phyloP scores from a whole-genome alignment of 306 rosid genomes.

The Parietaria judaica region DNA sequence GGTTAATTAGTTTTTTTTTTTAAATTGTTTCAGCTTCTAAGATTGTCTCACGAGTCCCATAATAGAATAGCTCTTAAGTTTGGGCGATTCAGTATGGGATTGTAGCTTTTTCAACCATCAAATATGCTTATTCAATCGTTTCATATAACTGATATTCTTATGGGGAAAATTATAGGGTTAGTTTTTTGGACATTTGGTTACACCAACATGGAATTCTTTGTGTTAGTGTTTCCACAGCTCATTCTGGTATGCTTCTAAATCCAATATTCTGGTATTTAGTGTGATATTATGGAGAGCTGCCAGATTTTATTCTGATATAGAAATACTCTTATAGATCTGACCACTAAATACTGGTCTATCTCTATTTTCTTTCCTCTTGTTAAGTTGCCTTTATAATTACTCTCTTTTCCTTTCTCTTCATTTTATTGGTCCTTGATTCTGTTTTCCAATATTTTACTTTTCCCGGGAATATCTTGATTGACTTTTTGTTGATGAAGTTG shows the following conservation, averaged over 20 bases:
- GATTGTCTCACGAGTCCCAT: slow-evolving; percentile 25
- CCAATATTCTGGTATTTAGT: slow-evolving; percentile 50
- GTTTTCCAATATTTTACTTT: background rate
- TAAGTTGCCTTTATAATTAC: background rate
- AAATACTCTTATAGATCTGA: background rate
- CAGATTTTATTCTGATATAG: slow-evolving; percentile 10
- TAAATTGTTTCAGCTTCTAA: slow-evolving; percentile 9
- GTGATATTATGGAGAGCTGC: slow-evolving; percentile 34
- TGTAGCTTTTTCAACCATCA: slow-evolving; percentile 46
- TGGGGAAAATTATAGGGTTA: slow-evolving; percentile 92
- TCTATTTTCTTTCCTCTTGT: background rate
- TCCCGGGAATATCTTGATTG: too few species aligned
- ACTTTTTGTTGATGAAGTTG: too few species aligned
- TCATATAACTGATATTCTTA: slow-evolving; percentile 65
- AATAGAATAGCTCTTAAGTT: slow-evolving; percentile 18
- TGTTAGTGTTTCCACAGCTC: slow-evolving; percentile 93
- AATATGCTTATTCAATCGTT: slow-evolving; percentile 42
- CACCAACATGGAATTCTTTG: slow-evolving; percentile 75
- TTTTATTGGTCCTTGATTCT: background rate
- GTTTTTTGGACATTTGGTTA: slow-evolving; percentile 77
- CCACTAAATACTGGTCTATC: slow-evolving; percentile 9
- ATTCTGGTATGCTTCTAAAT: slow-evolving; percentile 94
- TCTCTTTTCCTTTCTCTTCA: background rate
- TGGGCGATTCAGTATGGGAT: slow-evolving; percentile 39
- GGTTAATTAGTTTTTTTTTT: slow-evolving; percentile 9